Evolutionary conservation across 1,284 basidiomycete genomes (phyloP).

Genomic region (Ganoderma lucidum): DNA sequence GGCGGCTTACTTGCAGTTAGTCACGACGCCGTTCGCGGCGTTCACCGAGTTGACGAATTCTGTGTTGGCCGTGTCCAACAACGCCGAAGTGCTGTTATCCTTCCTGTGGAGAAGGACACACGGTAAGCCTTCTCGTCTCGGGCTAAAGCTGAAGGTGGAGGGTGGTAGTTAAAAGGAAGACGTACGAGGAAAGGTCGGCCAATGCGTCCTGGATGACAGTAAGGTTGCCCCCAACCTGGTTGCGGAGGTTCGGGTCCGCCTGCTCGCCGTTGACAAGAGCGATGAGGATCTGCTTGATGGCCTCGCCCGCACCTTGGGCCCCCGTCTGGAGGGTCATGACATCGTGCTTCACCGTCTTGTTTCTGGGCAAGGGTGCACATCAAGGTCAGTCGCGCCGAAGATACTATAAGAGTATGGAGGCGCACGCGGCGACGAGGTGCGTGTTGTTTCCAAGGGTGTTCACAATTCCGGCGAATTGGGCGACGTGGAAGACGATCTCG

Average conservation of each 20-base stretch:
- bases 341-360: constrained; percentile 16
- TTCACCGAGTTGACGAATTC: constrained; percentile 24
- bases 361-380: not conserved
- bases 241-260: constrained; percentile 20
- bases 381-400: not conserved
- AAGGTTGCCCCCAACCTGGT: constrained; percentile 23
- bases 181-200: constrained; percentile 24
- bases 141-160: not conserved
- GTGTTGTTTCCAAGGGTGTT: constrained; percentile 20
- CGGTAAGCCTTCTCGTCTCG: not conserved
- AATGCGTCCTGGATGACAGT: constrained; percentile 18
- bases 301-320: constrained; percentile 15
- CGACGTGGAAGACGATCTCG: constrained; percentile 33
- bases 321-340: constrained; percentile 20
- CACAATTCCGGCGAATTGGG: constrained; percentile 25
- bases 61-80: constrained; percentile 13
- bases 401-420: not conserved
- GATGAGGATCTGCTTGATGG: constrained; percentile 24
- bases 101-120: constrained; percentile 6
- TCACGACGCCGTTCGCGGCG: constrained; percentile 24
- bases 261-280: constrained; percentile 22
- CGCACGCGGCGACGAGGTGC: constrained; percentile 24
- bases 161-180: not conserved
- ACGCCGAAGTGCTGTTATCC: constrained; percentile 17
- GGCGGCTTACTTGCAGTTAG: constrained; percentile 25